Percentiles rank a stretch among this genome's conserved stretches.
phyloP scores from a whole-genome alignment of 116 monocot species.

The Cymodocea nodosa region DNA sequence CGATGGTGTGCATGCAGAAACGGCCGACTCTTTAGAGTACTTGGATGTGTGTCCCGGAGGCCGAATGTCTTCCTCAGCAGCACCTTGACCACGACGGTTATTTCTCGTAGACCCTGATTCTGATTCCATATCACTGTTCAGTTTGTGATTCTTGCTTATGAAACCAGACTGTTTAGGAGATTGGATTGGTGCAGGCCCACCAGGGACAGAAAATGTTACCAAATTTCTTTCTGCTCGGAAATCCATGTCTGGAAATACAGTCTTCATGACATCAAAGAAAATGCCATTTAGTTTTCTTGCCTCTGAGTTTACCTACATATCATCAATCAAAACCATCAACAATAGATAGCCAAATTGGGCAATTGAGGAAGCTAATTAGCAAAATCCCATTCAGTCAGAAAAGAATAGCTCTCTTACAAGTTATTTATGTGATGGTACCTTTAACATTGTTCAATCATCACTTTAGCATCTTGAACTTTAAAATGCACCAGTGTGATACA shows the following conservation, averaged over 20 bases:
- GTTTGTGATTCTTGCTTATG: slow-evolving; percentile 31
- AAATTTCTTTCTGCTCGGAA: slow-evolving; percentile 44
- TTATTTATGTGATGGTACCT: too few relatives aligned
- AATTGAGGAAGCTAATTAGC: too few relatives aligned
- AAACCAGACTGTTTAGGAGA: slow-evolving; percentile 14
- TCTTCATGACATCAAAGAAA: slow-evolving; percentile 88
- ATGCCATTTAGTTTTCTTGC: slow-evolving; percentile 70
- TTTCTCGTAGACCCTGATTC: not conserved
- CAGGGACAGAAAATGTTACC: slow-evolving; percentile 32
- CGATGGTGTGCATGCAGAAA: slow-evolving; percentile 4
- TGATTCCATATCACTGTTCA: slow-evolving; percentile 11
- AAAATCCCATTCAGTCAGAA: too few relatives aligned
- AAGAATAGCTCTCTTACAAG: too few relatives aligned
- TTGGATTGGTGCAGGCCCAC: slow-evolving; percentile 16
- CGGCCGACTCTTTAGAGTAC: slow-evolving; percentile 22
- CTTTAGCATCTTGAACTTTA: too few relatives aligned
- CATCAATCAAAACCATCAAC: not conserved
- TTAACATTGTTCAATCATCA: too few relatives aligned
- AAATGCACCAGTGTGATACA: too few relatives aligned
- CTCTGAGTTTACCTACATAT: slow-evolving; percentile 54
- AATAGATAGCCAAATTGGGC: too few relatives aligned
- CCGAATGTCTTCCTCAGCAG: slow-evolving; percentile 9
- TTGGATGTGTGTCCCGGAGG: slow-evolving; percentile 19
- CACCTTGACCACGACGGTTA: slow-evolving; percentile 1
- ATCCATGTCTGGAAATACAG: slow-evolving; percentile 81